Conservation (phyloP, 129 eudicot genomes). For the Silybum marianum region DNA sequence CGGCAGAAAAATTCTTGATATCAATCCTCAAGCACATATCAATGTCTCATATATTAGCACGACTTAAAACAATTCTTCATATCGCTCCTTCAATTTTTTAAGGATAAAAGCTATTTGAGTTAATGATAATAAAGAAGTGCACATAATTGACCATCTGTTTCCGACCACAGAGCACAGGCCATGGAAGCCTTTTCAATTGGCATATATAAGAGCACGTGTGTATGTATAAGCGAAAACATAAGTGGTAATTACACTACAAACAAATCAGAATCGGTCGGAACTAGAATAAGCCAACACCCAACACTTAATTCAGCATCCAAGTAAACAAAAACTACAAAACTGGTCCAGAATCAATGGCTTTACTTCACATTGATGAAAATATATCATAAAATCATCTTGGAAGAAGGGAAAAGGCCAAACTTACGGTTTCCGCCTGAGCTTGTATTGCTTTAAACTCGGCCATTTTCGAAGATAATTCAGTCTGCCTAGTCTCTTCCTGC, state of each 20-base stretch:
- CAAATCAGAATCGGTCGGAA: neutral
- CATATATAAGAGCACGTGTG: neutral
- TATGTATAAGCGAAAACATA: neutral
- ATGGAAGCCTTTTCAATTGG: neutral
- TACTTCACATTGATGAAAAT: neutral
- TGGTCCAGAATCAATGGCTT: neutral
- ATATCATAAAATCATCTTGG: slow-evolving; percentile 12
- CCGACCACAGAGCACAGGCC: neutral
- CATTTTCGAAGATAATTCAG: slow-evolving; percentile 48
- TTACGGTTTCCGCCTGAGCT: slow-evolving; percentile 83
- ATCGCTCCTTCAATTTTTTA: neutral
- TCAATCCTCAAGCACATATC: neutral
- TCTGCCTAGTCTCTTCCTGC: slow-evolving; percentile 87
- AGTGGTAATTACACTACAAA: neutral
- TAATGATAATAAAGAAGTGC: neutral
- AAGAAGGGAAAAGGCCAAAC: neutral
- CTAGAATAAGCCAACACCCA: neutral
- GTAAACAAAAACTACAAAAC: neutral
- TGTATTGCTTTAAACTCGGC: slow-evolving; percentile 77
- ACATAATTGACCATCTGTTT: neutral
- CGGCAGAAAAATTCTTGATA: neutral
- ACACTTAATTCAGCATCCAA: slow-evolving; percentile 14
- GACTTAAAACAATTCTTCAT: neutral
- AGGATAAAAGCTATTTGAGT: neutral
- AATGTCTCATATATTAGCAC: neutral